Evolutionary conservation across 441 rosid species (phyloP), one percentile per base, ranked within the genome.

Genomic region (Adansonia rubrostipa): DNA sequence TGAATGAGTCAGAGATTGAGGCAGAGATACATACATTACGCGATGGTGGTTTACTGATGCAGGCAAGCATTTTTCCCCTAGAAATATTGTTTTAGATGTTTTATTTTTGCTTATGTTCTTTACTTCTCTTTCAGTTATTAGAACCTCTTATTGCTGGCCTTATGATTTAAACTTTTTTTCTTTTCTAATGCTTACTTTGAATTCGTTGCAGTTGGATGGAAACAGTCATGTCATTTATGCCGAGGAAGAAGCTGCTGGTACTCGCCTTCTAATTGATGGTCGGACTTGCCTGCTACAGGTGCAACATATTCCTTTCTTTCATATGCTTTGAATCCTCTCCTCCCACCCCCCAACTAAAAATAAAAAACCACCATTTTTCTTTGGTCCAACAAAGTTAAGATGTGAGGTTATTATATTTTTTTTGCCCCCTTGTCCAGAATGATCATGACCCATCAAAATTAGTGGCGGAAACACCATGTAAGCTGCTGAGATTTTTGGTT

Each of bases 181-280:
- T 66, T 28, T 42, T 60, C 4, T 72, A 20, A 78, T 77, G 81
- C 51, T 74, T 72, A 51, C 61, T 79, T 78, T 44, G 20, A 62
- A 76, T 80, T 36, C 84, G 61, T 80, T 79, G 60, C 92, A 97
- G 99, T 84, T 97, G 92, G 94, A 95, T 83, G 99, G 99, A 77
- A 93, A 97, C 88, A 97, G 99, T 84, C 99, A 97, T 90, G 93
- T 97, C 61, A 91, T 95, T 87, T 97, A 97, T 85, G 99, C 98
- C 20, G 99, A 97, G 85, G 99, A 97, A 89, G 99, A 95, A 90
- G 99, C 99, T n/a, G 99, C 99, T 76, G 99, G 99, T 82, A 97
- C 99, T 82, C 99, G 98, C 68, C 98, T 97, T 80, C 97, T 97
- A 76, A 97, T 97, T 78, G 99, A 97, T 78, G 99, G 99, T 86